Evolutionary conservation across 2,329 filamentous ascomycete genomes (phyloP).

Genomic region (Didymella pinodella): DNA sequence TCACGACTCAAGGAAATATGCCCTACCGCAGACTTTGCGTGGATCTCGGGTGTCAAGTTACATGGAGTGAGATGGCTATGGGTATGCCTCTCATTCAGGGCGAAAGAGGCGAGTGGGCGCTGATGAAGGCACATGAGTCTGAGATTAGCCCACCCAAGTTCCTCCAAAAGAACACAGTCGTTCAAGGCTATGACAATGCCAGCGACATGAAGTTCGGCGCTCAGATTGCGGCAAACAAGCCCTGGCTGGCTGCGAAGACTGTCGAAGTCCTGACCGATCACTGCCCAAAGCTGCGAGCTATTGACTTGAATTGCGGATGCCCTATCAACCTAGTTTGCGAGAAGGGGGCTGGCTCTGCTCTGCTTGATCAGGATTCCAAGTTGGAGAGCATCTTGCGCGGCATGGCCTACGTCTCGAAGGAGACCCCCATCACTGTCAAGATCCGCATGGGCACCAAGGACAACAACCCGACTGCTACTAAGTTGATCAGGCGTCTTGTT

Average conservation of each 20-base stretch:
- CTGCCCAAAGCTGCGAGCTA: conserved; percentile 83
- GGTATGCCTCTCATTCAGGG: conserved; percentile 88
- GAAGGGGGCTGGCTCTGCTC: conserved; percentile 85
- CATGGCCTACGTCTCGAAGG: conserved; percentile 92
- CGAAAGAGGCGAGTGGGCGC: conserved; percentile 89
- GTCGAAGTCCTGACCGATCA: conserved; percentile 80
- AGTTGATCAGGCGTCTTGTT: conserved; percentile 81
- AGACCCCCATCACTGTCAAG: conserved; percentile 92
- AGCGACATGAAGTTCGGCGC: conserved; percentile 88
- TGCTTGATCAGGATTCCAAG: conserved; percentile 88
- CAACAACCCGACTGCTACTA: conserved; percentile 78
- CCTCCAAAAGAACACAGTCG: conserved; percentile 63
- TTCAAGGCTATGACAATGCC: conserved; percentile 80
- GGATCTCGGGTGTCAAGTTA: conserved; percentile 87
- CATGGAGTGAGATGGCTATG: conserved; percentile 99
- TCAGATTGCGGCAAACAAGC: conserved; percentile 91
- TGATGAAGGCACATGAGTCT: conserved; percentile 89
- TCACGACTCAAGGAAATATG: conserved; percentile 96
- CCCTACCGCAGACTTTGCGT: conserved; percentile 92
- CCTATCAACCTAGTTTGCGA: conserved; percentile 95
- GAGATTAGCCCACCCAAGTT: conserved; percentile 78
- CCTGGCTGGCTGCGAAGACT: conserved; percentile 87
- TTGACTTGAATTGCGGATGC: conserved; percentile 97
- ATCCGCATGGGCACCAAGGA: conserved; percentile 90
- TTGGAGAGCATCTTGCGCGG: conserved; percentile 93